These are phyloP conservation scores for Cochliopodium minus DNA, from an alignment of 208 protist genomes.

Conservation along the genomic window DNA sequence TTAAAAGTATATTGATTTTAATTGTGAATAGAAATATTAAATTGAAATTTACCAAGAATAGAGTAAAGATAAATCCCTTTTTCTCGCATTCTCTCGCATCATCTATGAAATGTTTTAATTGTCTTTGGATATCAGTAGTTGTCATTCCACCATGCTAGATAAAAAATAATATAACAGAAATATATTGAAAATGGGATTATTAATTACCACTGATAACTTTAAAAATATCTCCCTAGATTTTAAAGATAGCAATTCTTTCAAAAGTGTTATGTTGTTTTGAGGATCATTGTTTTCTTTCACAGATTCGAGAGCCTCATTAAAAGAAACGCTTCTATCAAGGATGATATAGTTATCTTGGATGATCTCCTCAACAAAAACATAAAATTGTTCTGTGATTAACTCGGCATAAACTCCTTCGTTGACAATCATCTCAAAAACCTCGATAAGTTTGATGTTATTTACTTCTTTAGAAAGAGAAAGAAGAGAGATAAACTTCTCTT, in stretches of 20 bases:
- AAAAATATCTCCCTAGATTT: neutral
- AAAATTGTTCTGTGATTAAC: no score
- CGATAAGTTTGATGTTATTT: no score
- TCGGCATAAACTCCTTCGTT: no score
- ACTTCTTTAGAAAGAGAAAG: no score
- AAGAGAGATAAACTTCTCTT: no score
- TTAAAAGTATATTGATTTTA: no score
- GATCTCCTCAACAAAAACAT: no score
- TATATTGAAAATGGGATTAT: no score
- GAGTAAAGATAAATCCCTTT: neutral
- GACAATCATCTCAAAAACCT: no score
- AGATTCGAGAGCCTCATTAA: neutral
- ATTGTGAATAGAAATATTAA: constrained; percentile 26
- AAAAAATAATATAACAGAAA: constrained; percentile 28
- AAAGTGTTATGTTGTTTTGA: neutral
- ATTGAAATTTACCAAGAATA: neutral
- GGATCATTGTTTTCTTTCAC: neutral
- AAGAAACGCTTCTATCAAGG: neutral
- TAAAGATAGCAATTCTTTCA: constrained; percentile 13
- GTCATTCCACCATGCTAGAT: constrained; percentile 26
- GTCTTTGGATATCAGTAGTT: constrained; percentile 4
- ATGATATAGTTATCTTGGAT: no score
- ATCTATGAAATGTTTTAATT: neutral
- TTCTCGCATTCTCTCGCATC: constrained; percentile 1
- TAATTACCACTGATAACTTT: no score